phyloP scores from a whole-genome alignment of 2,329 filamentous ascomycete species.

The Aspergillus flavus region DNA sequence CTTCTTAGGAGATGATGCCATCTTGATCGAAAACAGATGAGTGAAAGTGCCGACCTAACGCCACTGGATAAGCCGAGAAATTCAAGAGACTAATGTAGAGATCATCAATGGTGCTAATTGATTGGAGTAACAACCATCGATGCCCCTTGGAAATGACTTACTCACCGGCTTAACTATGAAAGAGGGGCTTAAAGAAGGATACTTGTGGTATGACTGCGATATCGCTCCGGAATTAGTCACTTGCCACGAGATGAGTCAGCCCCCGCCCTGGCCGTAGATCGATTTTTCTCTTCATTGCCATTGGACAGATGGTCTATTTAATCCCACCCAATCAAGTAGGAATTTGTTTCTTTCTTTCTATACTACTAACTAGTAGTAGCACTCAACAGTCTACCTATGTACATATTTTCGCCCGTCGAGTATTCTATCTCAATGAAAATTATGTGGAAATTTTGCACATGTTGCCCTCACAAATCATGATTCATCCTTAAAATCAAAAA shows the following conservation, averaged over 20 bases:
- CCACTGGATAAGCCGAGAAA: background rate
- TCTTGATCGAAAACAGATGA: slow-evolving; percentile 21
- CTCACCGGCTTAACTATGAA: slow-evolving; percentile 25
- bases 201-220: slow-evolving; percentile 34
- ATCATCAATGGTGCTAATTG: background rate
- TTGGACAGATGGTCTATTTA: background rate
- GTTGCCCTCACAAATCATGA: background rate
- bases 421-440: background rate
- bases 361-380: background rate
- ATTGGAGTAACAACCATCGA: background rate
- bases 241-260: slow-evolving; percentile 31
- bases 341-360: background rate
- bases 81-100: background rate
- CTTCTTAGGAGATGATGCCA: slow-evolving; percentile 40
- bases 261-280: slow-evolving; percentile 2
- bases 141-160: background rate
- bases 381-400: background rate
- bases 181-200: slow-evolving; percentile 20
- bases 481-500: slow-evolving; percentile 65
- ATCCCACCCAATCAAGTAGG: background rate
- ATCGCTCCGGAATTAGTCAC: slow-evolving; percentile 28
- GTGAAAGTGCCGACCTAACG: slow-evolving; percentile 10
- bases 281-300: slow-evolving; percentile 10
- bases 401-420: background rate
- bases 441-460: too few species aligned